Percentiles rank a stretch among this genome's conserved stretches.
Conservation (phyloP, 2,329 filamentous ascomycete genomes). For the Pseudogymnoascus sp. region DNA sequence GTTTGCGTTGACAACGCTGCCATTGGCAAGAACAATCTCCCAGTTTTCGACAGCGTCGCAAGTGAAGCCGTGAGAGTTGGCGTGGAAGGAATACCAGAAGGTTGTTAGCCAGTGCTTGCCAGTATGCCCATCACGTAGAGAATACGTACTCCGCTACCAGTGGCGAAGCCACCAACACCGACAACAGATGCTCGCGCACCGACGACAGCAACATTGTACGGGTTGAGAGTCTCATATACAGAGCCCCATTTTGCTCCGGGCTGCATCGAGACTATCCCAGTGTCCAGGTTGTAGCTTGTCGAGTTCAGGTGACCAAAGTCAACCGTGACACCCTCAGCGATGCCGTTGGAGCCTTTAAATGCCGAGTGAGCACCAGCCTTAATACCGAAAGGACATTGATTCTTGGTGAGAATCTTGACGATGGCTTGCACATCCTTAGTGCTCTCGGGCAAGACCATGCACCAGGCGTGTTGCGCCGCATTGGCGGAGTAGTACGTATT, state of each 20-base stretch:
- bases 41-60: constrained; percentile 41
- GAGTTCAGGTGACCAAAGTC: constrained; percentile 30
- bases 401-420: constrained; percentile 33
- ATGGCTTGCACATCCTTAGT: constrained; percentile 31
- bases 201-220: constrained; percentile 24
- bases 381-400: constrained; percentile 36
- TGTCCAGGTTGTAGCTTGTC: constrained; percentile 21
- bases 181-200: constrained; percentile 31
- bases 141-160: constrained; percentile 28
- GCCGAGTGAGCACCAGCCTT: constrained; percentile 42
- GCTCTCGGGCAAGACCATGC: constrained; percentile 29
- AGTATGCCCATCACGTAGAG: constrained; percentile 3
- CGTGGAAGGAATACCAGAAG: constrained; percentile 29
- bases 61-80: constrained; percentile 37
- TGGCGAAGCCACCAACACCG: constrained; percentile 32
- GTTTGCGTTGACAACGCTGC: constrained; percentile 39
- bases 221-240: constrained; percentile 30
- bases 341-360: constrained; percentile 38
- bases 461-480: constrained; percentile 30
- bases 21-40: constrained; percentile 45
- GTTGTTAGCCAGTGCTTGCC: constrained; percentile 17
- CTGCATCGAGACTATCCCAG: constrained; percentile 26
- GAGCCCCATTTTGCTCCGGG: constrained; percentile 31
- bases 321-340: constrained; percentile 38
- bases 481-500: constrained; percentile 31